Conservation (phyloP, 441 rosid species). For the Pelargonium cotyledonis region DNA sequence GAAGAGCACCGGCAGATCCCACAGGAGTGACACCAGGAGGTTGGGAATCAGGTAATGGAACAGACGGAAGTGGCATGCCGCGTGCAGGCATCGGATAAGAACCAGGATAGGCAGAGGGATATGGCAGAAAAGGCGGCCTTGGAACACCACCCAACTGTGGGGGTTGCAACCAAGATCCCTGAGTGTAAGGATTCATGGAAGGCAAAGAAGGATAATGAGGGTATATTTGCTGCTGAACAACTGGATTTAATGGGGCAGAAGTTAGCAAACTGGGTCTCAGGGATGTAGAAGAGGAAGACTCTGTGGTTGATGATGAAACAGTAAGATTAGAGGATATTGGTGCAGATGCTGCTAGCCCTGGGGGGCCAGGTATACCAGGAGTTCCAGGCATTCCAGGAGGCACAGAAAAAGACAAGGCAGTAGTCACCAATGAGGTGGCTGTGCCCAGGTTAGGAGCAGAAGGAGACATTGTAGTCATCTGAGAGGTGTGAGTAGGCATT, state of each 20-base stretch:
- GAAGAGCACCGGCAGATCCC: slow-evolving; percentile 38
- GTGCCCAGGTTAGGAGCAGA: slow-evolving; percentile 30
- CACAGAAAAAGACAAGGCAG: slow-evolving; percentile 33
- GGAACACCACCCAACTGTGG: slow-evolving; percentile 59
- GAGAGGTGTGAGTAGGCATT: slow-evolving; percentile 30
- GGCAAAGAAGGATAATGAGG: slow-evolving; percentile 57
- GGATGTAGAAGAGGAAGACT: slow-evolving; percentile 36
- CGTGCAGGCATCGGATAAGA: slow-evolving; percentile 49
- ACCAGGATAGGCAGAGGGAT: slow-evolving; percentile 55
- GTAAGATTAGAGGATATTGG: slow-evolving; percentile 18
- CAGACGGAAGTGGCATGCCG: slow-evolving; percentile 37
- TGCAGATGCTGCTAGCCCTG: slow-evolving; percentile 35
- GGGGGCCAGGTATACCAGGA: slow-evolving; percentile 36
- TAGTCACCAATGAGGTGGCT: slow-evolving; percentile 32
- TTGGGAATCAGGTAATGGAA: slow-evolving; percentile 51
- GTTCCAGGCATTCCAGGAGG: slow-evolving; percentile 34
- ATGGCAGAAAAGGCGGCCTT: slow-evolving; percentile 54
- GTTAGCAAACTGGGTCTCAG: slow-evolving; percentile 38
- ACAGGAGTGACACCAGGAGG: slow-evolving; percentile 52
- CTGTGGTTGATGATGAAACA: slow-evolving; percentile 35
- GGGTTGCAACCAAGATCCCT: slow-evolving; percentile 73
- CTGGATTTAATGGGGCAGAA: slow-evolving; percentile 39
- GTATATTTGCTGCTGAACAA: slow-evolving; percentile 52
- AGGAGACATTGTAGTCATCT: slow-evolving; percentile 26
- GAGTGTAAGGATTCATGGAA: slow-evolving; percentile 53